A percentile compares a stretch with the other conserved stretches of the same genome.
Evolutionary conservation across 1,284 basidiomycete species (phyloP).

Genomic region (Gymnopus androsaceus): DNA sequence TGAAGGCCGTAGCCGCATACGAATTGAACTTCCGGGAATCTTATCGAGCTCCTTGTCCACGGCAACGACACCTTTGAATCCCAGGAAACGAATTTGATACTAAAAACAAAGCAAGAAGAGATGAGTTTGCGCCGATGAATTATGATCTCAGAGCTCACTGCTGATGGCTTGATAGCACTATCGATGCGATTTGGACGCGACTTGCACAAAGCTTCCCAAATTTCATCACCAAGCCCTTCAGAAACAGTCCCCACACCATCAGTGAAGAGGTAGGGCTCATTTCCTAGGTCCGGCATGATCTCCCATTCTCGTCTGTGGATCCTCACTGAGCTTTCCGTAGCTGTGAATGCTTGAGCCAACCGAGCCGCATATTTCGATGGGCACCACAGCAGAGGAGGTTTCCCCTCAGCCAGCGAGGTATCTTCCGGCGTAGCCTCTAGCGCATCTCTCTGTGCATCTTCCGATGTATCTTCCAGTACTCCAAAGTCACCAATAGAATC

Average conservation of each 20-base stretch:
- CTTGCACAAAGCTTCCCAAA: constrained; percentile 57
- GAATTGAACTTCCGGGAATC: constrained; percentile 37
- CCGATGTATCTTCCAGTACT: constrained; percentile 31
- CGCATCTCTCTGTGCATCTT: constrained; percentile 13
- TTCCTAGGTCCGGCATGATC: constrained; percentile 54
- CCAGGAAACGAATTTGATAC: constrained; percentile 79
- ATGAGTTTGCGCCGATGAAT: neutral
- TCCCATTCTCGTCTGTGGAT: constrained; percentile 62
- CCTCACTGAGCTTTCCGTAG: constrained; percentile 69
- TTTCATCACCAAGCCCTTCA: constrained; percentile 50
- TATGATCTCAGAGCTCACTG: constrained; percentile 41
- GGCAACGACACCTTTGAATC: constrained; percentile 75
- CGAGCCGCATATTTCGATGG: constrained; percentile 82
- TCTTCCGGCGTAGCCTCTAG: constrained; percentile 26
- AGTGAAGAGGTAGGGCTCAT: constrained; percentile 54
- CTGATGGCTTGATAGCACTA: constrained; percentile 51
- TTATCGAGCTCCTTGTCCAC: constrained; percentile 57
- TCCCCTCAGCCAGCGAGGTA: constrained; percentile 14
- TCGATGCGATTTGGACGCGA: constrained; percentile 38
- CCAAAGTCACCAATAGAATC: constrained; percentile 64
- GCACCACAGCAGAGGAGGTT: constrained; percentile 47
- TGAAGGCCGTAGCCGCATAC: constrained; percentile 64
- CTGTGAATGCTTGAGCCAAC: constrained; percentile 80
- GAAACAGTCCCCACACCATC: constrained; percentile 82
- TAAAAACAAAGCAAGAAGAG: constrained; percentile 24